Conservation (phyloP, 176 grass and related monocot genomes). For the Oryza glaberrima region DNA sequence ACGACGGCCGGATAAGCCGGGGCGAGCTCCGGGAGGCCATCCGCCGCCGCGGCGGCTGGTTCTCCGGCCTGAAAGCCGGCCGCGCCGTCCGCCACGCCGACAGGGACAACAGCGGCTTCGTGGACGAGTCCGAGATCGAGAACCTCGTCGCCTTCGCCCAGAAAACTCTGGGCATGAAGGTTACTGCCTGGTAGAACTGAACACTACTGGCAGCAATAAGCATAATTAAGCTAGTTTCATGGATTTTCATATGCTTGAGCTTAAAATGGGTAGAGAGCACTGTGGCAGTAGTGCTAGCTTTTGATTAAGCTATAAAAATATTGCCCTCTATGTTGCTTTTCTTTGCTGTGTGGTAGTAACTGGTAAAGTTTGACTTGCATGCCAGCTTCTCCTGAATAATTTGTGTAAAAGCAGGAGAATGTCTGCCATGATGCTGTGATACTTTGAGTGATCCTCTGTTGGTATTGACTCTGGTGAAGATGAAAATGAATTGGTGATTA, state of each 20-base stretch:
- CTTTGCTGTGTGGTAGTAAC: neutral
- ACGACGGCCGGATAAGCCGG: conserved; percentile 63
- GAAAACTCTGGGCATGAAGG: conserved; percentile 55
- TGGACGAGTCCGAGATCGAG: conserved; percentile 61
- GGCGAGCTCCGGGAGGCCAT: conserved; percentile 64
- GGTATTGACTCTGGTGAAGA: neutral
- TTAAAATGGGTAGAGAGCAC: neutral
- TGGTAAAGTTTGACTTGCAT: neutral
- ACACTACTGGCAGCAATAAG: neutral
- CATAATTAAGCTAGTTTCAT: neutral
- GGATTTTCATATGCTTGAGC: neutral
- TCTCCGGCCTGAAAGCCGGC: conserved; percentile 37
- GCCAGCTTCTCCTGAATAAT: conserved; percentile 20
- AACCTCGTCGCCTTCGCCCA: conserved; percentile 63
- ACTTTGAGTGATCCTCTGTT: neutral
- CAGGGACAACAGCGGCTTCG: conserved; percentile 50
- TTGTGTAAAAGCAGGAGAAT: conserved; percentile 33
- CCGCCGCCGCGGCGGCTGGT: conserved; percentile 44
- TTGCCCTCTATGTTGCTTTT: neutral
- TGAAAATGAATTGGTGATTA: neutral
- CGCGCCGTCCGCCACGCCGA: conserved; percentile 44
- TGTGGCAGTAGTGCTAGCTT: neutral
- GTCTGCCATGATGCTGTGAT: neutral
- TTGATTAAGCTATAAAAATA: neutral
- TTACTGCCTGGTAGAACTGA: conserved; percentile 39